These are phyloP conservation scores for Globisporangium cystogenes DNA, from an alignment of 352 stramenopile species.

Conservation along the genomic window DNA sequence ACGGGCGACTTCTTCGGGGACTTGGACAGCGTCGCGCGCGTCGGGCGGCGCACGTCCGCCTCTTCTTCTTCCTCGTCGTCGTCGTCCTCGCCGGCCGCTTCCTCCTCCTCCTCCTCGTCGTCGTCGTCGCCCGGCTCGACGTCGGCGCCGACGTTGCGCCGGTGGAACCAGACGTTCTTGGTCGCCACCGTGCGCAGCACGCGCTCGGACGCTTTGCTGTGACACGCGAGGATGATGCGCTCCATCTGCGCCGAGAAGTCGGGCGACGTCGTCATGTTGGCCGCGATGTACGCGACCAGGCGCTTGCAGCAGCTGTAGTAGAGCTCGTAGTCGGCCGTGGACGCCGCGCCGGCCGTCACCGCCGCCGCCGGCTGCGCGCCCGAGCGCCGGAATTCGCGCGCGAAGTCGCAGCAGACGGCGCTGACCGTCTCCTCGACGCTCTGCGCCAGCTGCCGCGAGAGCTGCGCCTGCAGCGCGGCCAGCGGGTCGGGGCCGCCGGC, in stretches of 20 bases:
- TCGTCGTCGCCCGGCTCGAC: constrained; percentile 9
- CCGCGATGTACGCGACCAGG: constrained; percentile 54
- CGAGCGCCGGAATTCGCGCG: constrained; percentile 6
- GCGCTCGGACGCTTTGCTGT: constrained; percentile 42
- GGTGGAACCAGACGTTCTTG: constrained; percentile 58
- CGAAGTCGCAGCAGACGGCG: constrained; percentile 42
- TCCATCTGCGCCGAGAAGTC: constrained; percentile 64
- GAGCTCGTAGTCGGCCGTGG: constrained; percentile 37
- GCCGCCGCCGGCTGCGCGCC: constrained; percentile 5
- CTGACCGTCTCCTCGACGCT: constrained; percentile 45
- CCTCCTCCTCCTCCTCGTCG: background rate
- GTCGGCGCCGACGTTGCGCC: constrained; percentile 1
- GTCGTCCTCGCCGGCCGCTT: constrained; percentile 10
- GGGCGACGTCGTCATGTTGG: constrained; percentile 54
- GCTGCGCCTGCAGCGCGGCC: constrained; percentile 16
- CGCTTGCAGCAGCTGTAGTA: constrained; percentile 55
- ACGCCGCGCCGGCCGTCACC: constrained; percentile 11
- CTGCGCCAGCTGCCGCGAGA: constrained; percentile 36
- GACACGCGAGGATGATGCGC: constrained; percentile 58
- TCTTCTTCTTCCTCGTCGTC: background rate
- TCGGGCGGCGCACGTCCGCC: background rate
- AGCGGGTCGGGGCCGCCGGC: constrained; percentile 20
- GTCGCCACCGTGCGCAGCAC: constrained; percentile 55
- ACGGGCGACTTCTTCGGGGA: constrained; percentile 6
- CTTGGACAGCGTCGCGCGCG: background rate